A percentile compares a stretch with the other conserved stretches of the same genome.
Conservation (phyloP, 257 asterid genomes). For the Solanum bukasovii region DNA sequence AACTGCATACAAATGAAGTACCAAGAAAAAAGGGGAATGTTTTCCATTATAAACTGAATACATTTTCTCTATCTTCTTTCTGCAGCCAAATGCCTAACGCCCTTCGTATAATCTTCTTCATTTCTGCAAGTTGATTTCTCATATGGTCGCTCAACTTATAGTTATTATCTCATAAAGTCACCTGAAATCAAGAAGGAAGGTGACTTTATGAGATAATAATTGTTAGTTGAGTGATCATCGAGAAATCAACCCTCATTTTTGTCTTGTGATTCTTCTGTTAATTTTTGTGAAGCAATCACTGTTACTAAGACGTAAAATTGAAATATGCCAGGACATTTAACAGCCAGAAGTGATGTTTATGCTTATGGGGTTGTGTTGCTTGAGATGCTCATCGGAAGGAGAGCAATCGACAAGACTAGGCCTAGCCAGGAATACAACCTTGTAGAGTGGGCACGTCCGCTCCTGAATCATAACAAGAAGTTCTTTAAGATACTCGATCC, state of each 20-base stretch:
- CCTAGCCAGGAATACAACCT: constrained; percentile 90
- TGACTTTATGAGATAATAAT: background rate
- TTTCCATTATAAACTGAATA: background rate
- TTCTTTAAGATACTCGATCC: constrained; percentile 67
- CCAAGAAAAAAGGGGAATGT: background rate
- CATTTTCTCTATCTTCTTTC: background rate
- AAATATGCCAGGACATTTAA: constrained; percentile 52
- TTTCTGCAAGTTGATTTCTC: background rate
- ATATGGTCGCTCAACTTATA: background rate
- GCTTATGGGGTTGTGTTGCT: constrained; percentile 90
- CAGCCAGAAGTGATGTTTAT: constrained; percentile 79
- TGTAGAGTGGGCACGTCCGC: constrained; percentile 90
- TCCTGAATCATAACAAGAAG: constrained; percentile 60
- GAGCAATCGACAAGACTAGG: constrained; percentile 84
- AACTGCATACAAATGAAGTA: background rate
- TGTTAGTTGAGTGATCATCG: background rate
- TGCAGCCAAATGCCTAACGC: background rate
- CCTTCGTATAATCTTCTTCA: background rate
- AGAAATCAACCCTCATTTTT: background rate
- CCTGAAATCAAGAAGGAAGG: background rate
- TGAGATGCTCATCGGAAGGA: constrained; percentile 80
- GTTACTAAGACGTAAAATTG: background rate
- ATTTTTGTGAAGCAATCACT: background rate
- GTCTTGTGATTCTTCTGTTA: background rate
- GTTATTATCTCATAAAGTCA: too few relatives aligned